These are phyloP conservation scores for Hanseniaspora occidentalis DNA, from an alignment of 805 yeast genomes.

Conservation along the genomic window DNA sequence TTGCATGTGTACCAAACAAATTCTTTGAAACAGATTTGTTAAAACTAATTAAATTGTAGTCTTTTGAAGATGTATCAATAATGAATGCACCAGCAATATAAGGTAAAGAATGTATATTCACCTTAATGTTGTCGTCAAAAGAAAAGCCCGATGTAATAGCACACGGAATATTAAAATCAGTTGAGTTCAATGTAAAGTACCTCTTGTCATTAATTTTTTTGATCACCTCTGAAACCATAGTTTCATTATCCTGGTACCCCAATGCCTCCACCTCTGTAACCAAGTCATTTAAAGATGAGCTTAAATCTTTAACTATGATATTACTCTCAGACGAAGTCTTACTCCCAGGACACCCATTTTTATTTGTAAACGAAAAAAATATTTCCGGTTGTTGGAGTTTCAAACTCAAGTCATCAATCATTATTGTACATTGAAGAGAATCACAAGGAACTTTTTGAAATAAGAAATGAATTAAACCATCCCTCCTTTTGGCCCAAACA, in stretches of 20 bases:
- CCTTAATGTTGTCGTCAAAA: constrained; percentile 35
- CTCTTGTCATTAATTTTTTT: constrained; percentile 41
- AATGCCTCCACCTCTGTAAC: constrained; percentile 14
- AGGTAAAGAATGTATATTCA: constrained; percentile 67
- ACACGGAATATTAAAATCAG: constrained; percentile 47
- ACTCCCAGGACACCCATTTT: too few relatives aligned
- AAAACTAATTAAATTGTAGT: constrained; percentile 48
- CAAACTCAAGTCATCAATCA: constrained; percentile 14
- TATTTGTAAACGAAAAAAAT: background rate
- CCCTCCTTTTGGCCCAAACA: constrained; percentile 76
- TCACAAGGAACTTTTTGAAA: constrained; percentile 75
- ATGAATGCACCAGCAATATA: constrained; percentile 81
- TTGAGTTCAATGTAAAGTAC: constrained; percentile 47
- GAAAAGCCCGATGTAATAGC: constrained; percentile 55
- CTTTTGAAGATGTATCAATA: constrained; percentile 32
- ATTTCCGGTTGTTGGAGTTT: background rate
- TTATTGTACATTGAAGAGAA: constrained; percentile 45
- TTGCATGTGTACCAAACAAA: constrained; percentile 55
- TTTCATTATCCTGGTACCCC: constrained; percentile 11
- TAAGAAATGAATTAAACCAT: constrained; percentile 62
- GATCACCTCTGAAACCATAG: constrained; percentile 26
- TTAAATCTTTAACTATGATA: too few relatives aligned
- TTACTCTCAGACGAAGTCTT: too few relatives aligned
- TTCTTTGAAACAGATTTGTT: constrained; percentile 70
- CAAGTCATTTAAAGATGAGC: too few relatives aligned